Base-by-base conservation (phyloP, 768 basidiomycete species). In the Kwoniella dendrophila region DNA sequence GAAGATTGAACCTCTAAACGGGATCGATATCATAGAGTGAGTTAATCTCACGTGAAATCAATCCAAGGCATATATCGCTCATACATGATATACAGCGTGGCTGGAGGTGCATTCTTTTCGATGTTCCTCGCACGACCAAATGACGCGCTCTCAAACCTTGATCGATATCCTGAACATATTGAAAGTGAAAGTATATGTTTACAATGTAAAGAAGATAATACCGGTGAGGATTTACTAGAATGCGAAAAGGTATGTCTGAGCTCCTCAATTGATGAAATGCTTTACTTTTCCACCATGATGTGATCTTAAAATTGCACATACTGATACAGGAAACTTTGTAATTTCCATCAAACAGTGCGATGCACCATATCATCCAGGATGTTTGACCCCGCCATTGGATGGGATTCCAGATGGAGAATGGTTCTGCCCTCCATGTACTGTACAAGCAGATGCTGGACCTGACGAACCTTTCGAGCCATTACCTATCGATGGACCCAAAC, bases 371-470 rank as follows among this genome's bases (percentile, higher is more conserved):
- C 94, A 97, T 77, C 82, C 90, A 14, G 82, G 82, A 12, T 98
- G 94, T 77, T 84, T 94, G 45, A 80, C 82, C 43, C 92, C 92
- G 18, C 90, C 92, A 1, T 80, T 98, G 47, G 76, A 81, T 16
- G 85, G 83, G 3, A 82, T 94, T 18, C 94, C 94, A 0, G 88
- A 89, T 33, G 94, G 90, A 36, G 90, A 93, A 80, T 93, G 92
- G 92, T 75, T 70, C 82, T 95, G 92, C 71, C 86, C 88, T 0
- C 82, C 85, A 58, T 95, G 92, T 32, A 32, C 22, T 11, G 7
- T 18, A 44, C 55, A 63, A 51, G 62, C 60, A 10, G 53, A 62
- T 27, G 60, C 50, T 5, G 60, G 60, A 0, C 50, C 50, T 4
- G 53, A 62, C 32, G 53, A 62, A 32, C 49, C 50, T 14, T 62